These are phyloP conservation scores for Chaetothyriales sp. DNA, from an alignment of 2,329 filamentous ascomycete species.

Conservation along the genomic window DNA sequence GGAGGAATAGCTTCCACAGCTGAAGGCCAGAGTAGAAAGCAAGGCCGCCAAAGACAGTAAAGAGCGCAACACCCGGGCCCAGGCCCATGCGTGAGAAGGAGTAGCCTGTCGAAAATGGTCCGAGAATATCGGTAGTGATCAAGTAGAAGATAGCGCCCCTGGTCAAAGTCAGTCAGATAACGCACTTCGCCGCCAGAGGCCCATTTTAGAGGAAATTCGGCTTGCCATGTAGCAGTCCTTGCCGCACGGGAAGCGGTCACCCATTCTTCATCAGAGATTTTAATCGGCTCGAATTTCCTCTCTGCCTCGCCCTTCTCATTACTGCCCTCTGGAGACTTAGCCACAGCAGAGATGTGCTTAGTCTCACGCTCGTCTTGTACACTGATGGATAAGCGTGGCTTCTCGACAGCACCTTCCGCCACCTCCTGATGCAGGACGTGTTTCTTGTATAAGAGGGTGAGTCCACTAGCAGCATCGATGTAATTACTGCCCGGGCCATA, in stretches of 20 bases:
- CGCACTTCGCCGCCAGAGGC: background rate
- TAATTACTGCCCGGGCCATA: constrained; percentile 9
- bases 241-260: constrained; percentile 31
- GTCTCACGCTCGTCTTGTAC: constrained; percentile 7
- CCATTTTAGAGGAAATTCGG: constrained; percentile 26
- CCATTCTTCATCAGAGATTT: constrained; percentile 32
- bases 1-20: constrained; percentile 27
- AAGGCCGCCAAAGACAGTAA: constrained; percentile 19
- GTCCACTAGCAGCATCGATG: constrained; percentile 1
- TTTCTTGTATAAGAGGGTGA: constrained; percentile 8
- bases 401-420: constrained; percentile 3
- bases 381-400: constrained; percentile 9
- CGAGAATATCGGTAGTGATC: constrained; percentile 29
- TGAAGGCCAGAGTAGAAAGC: constrained; percentile 23
- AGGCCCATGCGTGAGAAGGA: constrained; percentile 11
- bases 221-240: constrained; percentile 30
- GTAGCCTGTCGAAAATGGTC: constrained; percentile 17
- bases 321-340: constrained; percentile 1
- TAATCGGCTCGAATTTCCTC: constrained; percentile 16
- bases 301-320: constrained; percentile 5
- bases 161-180: background rate
- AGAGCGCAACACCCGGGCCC: constrained; percentile 17
- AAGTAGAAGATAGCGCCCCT: constrained; percentile 20
- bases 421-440: constrained; percentile 10
- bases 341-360: background rate